Base-by-base conservation (phyloP, 2,329 filamentous ascomycete species). In the Cladosporium oxysporum region DNA sequence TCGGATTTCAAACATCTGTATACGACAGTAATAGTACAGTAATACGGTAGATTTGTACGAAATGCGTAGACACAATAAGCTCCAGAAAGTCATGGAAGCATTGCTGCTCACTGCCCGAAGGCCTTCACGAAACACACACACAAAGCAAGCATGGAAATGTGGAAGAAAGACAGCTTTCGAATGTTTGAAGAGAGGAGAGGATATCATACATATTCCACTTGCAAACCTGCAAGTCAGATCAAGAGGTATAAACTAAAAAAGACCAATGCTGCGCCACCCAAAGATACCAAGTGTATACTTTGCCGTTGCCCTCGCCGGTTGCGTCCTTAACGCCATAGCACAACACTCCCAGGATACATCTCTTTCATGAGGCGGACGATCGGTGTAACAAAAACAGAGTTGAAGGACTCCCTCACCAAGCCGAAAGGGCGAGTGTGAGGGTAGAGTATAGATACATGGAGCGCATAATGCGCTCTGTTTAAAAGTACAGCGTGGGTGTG, bases 361-460 rank as follows among this genome's bases (percentile, higher is more conserved):
- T 55, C 52, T 55, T 55, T 33, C 26, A 55, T 55, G 52, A 23
- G 28, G 12, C 10, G n/a, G 21, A 41, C n/a, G n/a, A 23, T 35
- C 33, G 33, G 21, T 37, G 33, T 41, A 58, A 18, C 18, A 41
- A 33, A 29, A 41, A 58, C 55, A 58, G n/a, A 33, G n/a, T 41
- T 37, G 33, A 53, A 37, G 31, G 60, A 29, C 60, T 41, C 29
- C 60, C 60, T 62, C 60, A 53, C 60, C 60, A 49, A 60, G 58
- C 58, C 58, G 60, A 53, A 37, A 8, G 33, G 58, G 60, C 60
- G 4, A 26, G 60, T 55, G 5, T 53, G 60, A 62, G 60, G 60
- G 60, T 35, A 37, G 60, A 53, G 49, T 62, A 62, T 62, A 62
- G 60, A 62, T 62, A 62, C 60, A 62, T 62, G 49, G 53, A 62